Percentiles rank a stretch among this genome's conserved stretches.
Conservation (phyloP, 176 grass and related monocot genomes). For the Bonia amplexicaulis region DNA sequence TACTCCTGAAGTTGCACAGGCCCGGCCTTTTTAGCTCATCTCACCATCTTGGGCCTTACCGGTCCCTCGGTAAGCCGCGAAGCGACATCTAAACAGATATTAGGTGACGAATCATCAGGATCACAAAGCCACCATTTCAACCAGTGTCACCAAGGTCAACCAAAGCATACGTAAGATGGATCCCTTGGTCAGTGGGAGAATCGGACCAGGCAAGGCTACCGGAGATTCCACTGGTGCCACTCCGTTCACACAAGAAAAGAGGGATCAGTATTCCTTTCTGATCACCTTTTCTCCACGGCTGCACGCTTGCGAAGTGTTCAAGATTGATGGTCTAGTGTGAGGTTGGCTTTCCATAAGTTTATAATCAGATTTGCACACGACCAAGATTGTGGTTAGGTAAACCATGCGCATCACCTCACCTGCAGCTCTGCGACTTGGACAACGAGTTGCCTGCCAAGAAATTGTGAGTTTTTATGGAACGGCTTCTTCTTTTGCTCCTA, state of each 20-base stretch:
- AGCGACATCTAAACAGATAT: neutral
- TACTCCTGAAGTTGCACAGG: neutral
- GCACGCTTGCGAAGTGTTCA: conserved; percentile 16
- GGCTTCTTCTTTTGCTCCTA: neutral
- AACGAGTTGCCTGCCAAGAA: neutral
- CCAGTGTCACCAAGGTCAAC: neutral
- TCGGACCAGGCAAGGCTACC: neutral
- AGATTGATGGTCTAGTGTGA: neutral
- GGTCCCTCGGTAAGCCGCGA: neutral
- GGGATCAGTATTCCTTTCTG: neutral
- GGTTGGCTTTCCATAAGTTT: neutral
- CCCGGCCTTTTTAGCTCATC: neutral
- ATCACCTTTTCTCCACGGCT: neutral
- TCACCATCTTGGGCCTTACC: neutral
- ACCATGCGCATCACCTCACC: neutral
- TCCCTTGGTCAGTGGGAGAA: neutral
- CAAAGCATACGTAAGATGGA: neutral
- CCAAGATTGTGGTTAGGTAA: conserved; percentile 22
- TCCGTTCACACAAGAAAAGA: conserved; percentile 24
- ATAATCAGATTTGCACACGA: neutral
- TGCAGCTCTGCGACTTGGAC: neutral
- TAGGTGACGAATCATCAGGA: neutral
- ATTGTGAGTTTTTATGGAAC: neutral
- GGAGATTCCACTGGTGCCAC: conserved; percentile 18
- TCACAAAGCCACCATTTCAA: neutral